Base-by-base conservation (phyloP, 2,329 filamentous ascomycete species). In the Fusarium domesticum region DNA sequence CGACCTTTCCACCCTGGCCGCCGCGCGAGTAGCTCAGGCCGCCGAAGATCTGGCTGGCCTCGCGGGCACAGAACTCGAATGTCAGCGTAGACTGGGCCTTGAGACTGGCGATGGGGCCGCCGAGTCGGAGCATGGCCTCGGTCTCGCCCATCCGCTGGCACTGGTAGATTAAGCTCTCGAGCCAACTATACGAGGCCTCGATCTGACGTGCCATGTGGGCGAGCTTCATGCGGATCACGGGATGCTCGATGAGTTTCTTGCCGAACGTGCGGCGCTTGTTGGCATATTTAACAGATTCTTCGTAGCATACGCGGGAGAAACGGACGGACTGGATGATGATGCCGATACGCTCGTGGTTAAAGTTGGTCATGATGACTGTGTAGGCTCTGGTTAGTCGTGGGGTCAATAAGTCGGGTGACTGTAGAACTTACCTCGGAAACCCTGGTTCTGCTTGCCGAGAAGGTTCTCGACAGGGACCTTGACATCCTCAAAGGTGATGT, bases 401-500 rank as follows among this genome's bases (percentile, higher is more conserved):
- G n/a, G n/a, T n/a, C n/a, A n/a, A n/a, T n/a, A n/a, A n/a, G n/a
- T n/a, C n/a, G n/a, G n/a, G n/a, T n/a, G n/a, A n/a, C n/a, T n/a
- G n/a, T 80, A 48, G 23, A 30, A 7, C 54, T 47, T 69, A 83
- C 80, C 80, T 73, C 91, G 89, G 82, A 98, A 98, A 31, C 93
- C 93, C 68, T 95, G 86, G 78, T 98, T 96, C 75, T 95, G 85
- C 77, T 96, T 97, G 72, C 93, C 93, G 48, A 98, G 84, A 60
- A 98, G 70, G 75, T 98, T 97, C 79, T 96, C 92, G n/a, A 97
- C 93, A 2, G 93, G 93, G 0, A 98, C 93, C 77, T 97, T 97
- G 70, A 97, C 93, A 65, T 98, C 93, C 70, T 98, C 93, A 58
- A 97, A 97, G 34, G 92, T 96, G 65, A 98, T 85, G 71, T 97